Evolutionary conservation across 1,139 yeast species (phyloP).

Genomic region (Yarrowia galli): DNA sequence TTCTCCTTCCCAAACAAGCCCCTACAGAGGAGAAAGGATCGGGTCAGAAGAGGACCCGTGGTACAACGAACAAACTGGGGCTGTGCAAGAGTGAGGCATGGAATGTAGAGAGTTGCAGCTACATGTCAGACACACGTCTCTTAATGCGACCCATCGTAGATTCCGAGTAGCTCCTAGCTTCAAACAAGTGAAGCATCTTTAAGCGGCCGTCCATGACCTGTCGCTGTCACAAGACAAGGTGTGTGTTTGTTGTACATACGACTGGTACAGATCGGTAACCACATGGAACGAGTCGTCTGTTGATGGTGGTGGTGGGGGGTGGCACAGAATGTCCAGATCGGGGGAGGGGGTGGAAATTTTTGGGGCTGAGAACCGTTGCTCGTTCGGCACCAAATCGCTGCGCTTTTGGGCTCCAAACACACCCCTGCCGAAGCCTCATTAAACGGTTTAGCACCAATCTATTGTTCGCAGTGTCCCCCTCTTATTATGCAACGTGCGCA

Average conservation of each 20-base stretch:
- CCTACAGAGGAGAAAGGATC: slow-evolving; percentile 3
- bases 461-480: slow-evolving; percentile 24
- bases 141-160: background rate
- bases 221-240: too few species aligned
- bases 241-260: background rate
- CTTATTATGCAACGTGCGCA: slow-evolving; percentile 35
- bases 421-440: slow-evolving; percentile 13
- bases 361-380: background rate
- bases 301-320: too few species aligned
- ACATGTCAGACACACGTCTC: background rate
- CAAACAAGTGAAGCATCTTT: too few species aligned
- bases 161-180: too few species aligned
- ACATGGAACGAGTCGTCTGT: too few species aligned
- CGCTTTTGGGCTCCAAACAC: too few species aligned
- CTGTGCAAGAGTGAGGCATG: background rate
- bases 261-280: too few species aligned
- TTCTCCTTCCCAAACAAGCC: slow-evolving; percentile 14
- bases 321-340: too few species aligned
- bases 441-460: slow-evolving; percentile 22
- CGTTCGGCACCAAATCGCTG: background rate
- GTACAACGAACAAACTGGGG: too few species aligned
- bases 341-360: background rate
- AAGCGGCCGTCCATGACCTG: too few species aligned
- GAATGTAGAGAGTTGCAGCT: slow-evolving; percentile 1
- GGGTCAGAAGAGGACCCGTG: background rate